phyloP scores from a whole-genome alignment of 345 rosid genomes.

The Eutrema japonicum region DNA sequence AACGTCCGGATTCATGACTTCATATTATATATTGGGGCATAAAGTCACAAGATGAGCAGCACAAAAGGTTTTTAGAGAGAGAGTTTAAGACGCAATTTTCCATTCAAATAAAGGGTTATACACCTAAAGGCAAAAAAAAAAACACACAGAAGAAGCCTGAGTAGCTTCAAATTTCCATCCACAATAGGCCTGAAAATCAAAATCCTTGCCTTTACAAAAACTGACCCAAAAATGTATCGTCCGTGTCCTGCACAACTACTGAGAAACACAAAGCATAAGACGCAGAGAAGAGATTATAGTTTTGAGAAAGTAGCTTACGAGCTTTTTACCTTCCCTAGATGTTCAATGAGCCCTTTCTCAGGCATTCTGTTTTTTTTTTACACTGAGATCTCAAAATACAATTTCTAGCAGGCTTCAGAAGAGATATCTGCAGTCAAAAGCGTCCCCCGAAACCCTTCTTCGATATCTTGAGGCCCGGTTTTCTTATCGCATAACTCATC shows the following conservation, averaged over 20 bases:
- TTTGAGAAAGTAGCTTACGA: constrained; percentile 12
- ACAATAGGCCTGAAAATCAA: constrained; percentile 27
- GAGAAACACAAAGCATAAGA: constrained; percentile 23
- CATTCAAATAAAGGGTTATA: constrained; percentile 5
- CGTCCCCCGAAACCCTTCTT: constrained; percentile 93
- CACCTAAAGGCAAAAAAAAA: constrained; percentile 14
- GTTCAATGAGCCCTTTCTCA: constrained; percentile 24
- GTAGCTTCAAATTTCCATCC: constrained; percentile 27
- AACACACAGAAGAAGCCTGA: constrained; percentile 30
- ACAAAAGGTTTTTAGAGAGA: neutral
- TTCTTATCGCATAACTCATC: constrained; percentile 86
- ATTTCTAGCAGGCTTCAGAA: constrained; percentile 54
- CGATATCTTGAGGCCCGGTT: constrained; percentile 57
- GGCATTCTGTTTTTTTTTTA: constrained; percentile 10
- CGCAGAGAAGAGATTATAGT: constrained; percentile 3
- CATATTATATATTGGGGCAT: neutral
- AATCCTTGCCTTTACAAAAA: constrained; percentile 36
- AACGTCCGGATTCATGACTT: too few relatives aligned
- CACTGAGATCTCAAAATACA: constrained; percentile 14
- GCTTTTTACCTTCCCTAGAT: constrained; percentile 29
- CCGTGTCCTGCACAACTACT: constrained; percentile 44
- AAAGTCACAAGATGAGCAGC: constrained; percentile 13
- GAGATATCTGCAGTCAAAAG: constrained; percentile 74
- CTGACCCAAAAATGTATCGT: constrained; percentile 33
- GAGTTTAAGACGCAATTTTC: constrained; percentile 20